phyloP scores from a whole-genome alignment of 352 stramenopile genomes.

The Phytophthora megakarya region DNA sequence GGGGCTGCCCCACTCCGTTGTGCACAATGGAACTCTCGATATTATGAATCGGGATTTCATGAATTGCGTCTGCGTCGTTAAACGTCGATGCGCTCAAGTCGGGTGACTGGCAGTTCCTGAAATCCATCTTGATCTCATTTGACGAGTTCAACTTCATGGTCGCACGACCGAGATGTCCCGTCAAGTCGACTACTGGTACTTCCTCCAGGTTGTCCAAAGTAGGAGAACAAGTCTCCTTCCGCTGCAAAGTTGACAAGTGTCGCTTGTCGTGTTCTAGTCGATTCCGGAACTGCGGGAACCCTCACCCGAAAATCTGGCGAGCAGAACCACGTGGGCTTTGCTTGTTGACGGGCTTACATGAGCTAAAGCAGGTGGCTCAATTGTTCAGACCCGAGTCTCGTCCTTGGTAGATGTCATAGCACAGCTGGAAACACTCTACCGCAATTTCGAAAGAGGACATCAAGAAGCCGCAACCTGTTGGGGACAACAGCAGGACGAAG shows the following conservation, averaged over 20 bases:
- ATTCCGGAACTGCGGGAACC: background rate
- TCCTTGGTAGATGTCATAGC: slow-evolving; percentile 17
- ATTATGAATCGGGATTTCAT: background rate
- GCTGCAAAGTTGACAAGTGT: slow-evolving; percentile 28
- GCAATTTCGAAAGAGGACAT: slow-evolving; percentile 6
- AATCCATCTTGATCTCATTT: slow-evolving; percentile 27
- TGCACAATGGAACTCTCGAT: slow-evolving; percentile 15
- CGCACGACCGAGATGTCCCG: slow-evolving; percentile 19
- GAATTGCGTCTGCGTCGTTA: slow-evolving; percentile 8
- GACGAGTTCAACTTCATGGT: slow-evolving; percentile 22
- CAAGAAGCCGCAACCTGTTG: slow-evolving; percentile 10
- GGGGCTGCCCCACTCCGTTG: slow-evolving; percentile 18
- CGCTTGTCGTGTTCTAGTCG: background rate
- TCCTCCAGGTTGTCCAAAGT: slow-evolving; percentile 17
- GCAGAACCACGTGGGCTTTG: slow-evolving; percentile 22
- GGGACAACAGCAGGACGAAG: slow-evolving; percentile 2
- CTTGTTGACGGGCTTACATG: slow-evolving; percentile 22
- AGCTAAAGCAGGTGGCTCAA: background rate
- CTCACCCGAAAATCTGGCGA: slow-evolving; percentile 11
- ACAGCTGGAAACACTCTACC: slow-evolving; percentile 21
- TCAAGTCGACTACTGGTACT: slow-evolving; percentile 24
- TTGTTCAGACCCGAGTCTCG: background rate
- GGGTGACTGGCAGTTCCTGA: slow-evolving; percentile 25
- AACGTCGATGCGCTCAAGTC: too few relatives aligned
- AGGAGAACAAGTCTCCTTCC: slow-evolving; percentile 5